Conservation (phyloP, 768 basidiomycete species). For the Naganishia friedmannii region DNA sequence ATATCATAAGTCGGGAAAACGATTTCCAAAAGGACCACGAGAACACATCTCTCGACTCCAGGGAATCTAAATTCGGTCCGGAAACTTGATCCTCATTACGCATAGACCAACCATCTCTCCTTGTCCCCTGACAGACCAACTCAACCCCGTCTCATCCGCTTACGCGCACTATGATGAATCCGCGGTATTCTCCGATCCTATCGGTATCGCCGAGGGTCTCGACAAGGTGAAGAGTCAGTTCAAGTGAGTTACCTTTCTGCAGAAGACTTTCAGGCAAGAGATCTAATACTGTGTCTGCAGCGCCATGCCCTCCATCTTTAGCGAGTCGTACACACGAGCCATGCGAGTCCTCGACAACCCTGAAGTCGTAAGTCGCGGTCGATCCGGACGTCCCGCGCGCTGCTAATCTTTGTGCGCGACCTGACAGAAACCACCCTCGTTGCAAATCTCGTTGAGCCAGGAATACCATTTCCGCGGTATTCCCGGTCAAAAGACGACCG, state of each 20-base stretch:
- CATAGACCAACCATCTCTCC: no score
- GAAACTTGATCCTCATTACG: no score
- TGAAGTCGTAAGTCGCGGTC: constrained; percentile 38
- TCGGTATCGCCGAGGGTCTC: constrained; percentile 45
- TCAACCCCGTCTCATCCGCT: constrained; percentile 41
- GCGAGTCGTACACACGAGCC: constrained; percentile 36
- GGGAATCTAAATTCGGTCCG: no score
- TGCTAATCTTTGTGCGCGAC: not conserved
- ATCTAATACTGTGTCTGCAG: not conserved
- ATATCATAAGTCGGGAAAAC: no score
- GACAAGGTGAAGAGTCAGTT: constrained; percentile 33
- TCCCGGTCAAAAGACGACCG: constrained; percentile 41
- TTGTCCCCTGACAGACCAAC: constrained; percentile 36
- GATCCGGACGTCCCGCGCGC: no score
- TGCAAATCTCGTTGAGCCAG: constrained; percentile 45
- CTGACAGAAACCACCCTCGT: constrained; percentile 46
- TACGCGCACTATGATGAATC: constrained; percentile 41
- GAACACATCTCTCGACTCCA: no score
- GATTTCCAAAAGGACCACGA: no score
- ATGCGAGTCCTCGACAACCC: constrained; percentile 45
- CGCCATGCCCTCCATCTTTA: constrained; percentile 45
- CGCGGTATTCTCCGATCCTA: constrained; percentile 47
- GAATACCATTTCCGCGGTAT: constrained; percentile 41
- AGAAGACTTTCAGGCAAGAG: not conserved
- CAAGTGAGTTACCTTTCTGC: constrained; percentile 11